phyloP scores from a whole-genome alignment of 2,329 filamentous ascomycete species.

The Fusarium armeniacum region DNA sequence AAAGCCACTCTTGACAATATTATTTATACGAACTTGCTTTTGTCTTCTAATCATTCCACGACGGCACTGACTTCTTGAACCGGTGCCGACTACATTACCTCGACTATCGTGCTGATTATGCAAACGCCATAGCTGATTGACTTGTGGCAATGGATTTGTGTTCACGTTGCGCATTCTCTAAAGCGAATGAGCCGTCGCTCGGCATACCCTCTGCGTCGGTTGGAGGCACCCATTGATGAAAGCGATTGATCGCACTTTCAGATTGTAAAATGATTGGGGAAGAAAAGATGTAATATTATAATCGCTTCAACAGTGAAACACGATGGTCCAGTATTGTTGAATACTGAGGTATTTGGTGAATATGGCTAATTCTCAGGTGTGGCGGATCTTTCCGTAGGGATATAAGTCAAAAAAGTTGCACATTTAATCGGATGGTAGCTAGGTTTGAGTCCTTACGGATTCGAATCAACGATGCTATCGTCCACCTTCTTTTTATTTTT shows the following conservation, averaged over 20 bases:
- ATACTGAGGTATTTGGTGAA: too few species aligned
- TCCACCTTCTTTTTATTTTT: slow-evolving; percentile 19
- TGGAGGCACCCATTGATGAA: background rate
- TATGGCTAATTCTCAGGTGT: background rate
- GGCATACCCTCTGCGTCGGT: background rate
- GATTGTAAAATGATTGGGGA: too few species aligned
- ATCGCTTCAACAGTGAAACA: background rate
- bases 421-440: slow-evolving; percentile 18
- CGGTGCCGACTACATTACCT: background rate
- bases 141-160: too few species aligned
- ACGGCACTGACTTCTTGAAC: background rate
- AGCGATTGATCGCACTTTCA: background rate
- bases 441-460: slow-evolving; percentile 22
- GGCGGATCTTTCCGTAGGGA: background rate
- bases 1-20: background rate
- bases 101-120: background rate
- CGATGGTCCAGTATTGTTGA: background rate
- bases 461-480: slow-evolving; percentile 33
- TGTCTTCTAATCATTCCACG: background rate
- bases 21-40: background rate
- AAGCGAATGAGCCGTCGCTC: too few species aligned
- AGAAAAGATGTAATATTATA: too few species aligned
- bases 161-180: too few species aligned
- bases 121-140: too few species aligned
- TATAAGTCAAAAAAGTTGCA: background rate